Evolutionary conservation across 257 asterid species (phyloP).

Genomic region (Gentiana macrophylla): DNA sequence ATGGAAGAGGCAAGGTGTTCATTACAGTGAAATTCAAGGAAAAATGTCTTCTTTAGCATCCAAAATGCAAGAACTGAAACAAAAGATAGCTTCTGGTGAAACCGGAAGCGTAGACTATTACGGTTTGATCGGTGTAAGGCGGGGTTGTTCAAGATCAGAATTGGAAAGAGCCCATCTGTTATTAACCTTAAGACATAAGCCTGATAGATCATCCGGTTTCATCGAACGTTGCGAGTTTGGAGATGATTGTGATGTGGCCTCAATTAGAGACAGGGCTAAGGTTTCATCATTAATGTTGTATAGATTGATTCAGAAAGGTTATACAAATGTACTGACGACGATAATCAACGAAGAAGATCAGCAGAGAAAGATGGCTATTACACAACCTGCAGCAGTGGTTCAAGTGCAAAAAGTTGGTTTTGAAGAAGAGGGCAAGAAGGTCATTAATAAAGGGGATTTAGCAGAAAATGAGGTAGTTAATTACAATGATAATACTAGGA

Average conservation of each 20-base stretch:
- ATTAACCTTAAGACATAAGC: conserved; percentile 70
- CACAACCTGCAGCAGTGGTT: conserved; percentile 22
- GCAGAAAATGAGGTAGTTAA: background rate
- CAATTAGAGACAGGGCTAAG: conserved; percentile 63
- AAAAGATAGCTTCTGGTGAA: conserved; percentile 78
- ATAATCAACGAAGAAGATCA: conserved; percentile 75
- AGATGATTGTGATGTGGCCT: conserved; percentile 59
- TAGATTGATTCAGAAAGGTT: conserved; percentile 89
- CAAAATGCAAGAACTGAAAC: conserved; percentile 71
- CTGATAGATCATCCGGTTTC: conserved; percentile 63
- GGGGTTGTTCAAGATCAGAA: conserved; percentile 84
- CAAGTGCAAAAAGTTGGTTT: conserved; percentile 1
- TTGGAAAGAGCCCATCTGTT: conserved; percentile 80
- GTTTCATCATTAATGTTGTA: conserved; percentile 69
- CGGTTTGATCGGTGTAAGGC: conserved; percentile 63
- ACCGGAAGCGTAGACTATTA: conserved; percentile 70
- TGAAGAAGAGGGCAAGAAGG: conserved; percentile 10
- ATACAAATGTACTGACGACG: conserved; percentile 41
- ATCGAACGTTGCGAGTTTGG: conserved; percentile 77
- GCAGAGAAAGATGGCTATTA: conserved; percentile 44
- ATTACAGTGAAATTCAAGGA: conserved; percentile 88
- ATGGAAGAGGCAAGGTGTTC: conserved; percentile 78
- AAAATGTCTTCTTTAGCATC: conserved; percentile 62
- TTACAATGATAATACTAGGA: conserved; percentile 4
- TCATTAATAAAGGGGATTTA: conserved; percentile 3